A percentile compares a stretch with the other conserved stretches of the same genome.
phyloP scores from a whole-genome alignment of 2,329 filamentous ascomycete genomes.

The Cercospora sp. region DNA sequence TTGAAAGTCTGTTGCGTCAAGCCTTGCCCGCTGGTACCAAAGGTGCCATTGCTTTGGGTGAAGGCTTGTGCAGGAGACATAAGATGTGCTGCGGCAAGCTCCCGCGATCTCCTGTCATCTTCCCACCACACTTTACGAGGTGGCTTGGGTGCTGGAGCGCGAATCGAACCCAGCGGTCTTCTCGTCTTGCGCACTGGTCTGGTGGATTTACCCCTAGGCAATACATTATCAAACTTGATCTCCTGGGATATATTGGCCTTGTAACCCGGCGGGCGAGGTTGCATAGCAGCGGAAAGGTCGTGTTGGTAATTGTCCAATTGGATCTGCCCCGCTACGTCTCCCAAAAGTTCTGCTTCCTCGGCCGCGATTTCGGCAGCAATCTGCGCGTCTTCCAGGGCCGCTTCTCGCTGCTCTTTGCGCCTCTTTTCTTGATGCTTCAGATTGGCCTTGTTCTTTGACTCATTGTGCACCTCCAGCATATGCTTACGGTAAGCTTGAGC shows the following conservation, averaged over 20 bases:
- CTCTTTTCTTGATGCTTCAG: slow-evolving; percentile 4
- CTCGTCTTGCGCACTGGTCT: slow-evolving; percentile 13
- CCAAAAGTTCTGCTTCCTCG: slow-evolving; percentile 9
- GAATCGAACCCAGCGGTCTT: slow-evolving; percentile 17
- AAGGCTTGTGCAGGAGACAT: slow-evolving; percentile 21
- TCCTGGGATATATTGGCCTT: not conserved
- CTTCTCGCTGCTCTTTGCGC: not conserved
- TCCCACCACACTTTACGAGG: slow-evolving; percentile 16
- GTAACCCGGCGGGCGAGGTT: not conserved
- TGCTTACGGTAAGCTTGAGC: slow-evolving; percentile 16
- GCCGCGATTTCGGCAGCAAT: slow-evolving; percentile 11
- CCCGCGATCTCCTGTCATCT: not conserved
- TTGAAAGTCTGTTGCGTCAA: slow-evolving; percentile 1
- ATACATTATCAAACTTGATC: slow-evolving; percentile 4
- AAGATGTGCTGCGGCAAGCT: slow-evolving; percentile 14
- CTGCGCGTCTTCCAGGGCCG: not conserved
- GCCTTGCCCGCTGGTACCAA: slow-evolving; percentile 14
- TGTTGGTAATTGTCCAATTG: slow-evolving; percentile 30
- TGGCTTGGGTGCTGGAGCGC: slow-evolving; percentile 7
- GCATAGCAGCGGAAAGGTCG: slow-evolving; percentile 19
- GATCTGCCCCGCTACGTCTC: slow-evolving; percentile 22
- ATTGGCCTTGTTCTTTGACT: not conserved
- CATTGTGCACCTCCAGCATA: slow-evolving; percentile 11
- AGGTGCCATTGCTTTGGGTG: slow-evolving; percentile 18
- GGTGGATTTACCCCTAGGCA: not conserved